Base-by-base conservation (phyloP, 257 asterid genomes). In the Anisodus acutangulus region DNA sequence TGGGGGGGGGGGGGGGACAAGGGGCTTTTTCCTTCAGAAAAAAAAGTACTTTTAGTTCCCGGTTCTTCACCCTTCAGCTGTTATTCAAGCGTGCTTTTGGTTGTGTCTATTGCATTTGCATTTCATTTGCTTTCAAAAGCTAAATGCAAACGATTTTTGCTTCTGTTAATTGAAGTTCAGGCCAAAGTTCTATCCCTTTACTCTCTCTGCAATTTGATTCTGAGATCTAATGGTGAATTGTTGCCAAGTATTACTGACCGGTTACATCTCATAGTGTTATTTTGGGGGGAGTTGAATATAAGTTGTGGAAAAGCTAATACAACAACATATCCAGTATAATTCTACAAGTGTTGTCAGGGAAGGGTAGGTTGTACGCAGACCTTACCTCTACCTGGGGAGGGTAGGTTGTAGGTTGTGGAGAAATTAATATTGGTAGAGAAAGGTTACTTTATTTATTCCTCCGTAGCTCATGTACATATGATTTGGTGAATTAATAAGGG, bases 151-250 rank as follows among this genome's bases (percentile, higher is more conserved):
- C 39, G 9, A 31, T 22, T 63, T 49, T 63, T 63, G 70, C 70
- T 63, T 63, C 70, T 63, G 41, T 63, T 9, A 31, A 11, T 35
- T 64, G 71, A 64, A 64, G 4, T 26, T 78, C 13, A 8, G 47
- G 26, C 9, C 35, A 43, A 43, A 43, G 37, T 43, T 69, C 57
- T 17, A 9, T 78, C 49, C 49, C 3, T 53, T 53, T 78, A 78
- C 26, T 53, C 64, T 53, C 64, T 53, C 63, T 54, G 82, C 82
- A 51, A 78, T 78, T 53, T 78, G 82, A 53, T 78, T 78, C 31
- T 53, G 64, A 6, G 64, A 53, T 31, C 26, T 53, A 1, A 78
- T 78, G 64, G 26, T 76, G 49, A 76, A 11, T 53, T 71, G 58
- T 45, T 72, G 80, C 58, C 17, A 19, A 31, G 63, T 76, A 51